phyloP scores from a whole-genome alignment of 2,329 filamentous ascomycete species.

The Blastomyces emzantsi region DNA sequence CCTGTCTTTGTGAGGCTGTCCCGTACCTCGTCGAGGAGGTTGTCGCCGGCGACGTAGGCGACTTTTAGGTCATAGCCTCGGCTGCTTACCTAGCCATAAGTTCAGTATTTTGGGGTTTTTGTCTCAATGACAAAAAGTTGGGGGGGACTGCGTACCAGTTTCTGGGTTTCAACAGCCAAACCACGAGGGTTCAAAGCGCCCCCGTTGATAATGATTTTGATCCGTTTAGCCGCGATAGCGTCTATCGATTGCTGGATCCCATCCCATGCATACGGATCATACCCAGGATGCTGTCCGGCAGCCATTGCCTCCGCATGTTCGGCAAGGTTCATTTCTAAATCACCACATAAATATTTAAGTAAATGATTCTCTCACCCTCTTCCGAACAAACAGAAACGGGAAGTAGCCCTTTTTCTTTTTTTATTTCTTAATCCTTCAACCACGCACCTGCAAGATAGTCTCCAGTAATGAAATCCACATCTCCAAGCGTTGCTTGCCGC shows the following conservation, averaged over 20 bases:
- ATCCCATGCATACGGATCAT: constrained; percentile 36
- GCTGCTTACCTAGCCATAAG: constrained; percentile 23
- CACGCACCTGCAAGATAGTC: constrained; percentile 41
- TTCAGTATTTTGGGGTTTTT: background rate
- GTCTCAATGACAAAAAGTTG: background rate
- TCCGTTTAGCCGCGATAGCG: constrained; percentile 40
- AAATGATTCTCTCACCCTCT: background rate
- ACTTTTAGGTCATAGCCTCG: constrained; percentile 34
- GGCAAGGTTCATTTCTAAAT: constrained; percentile 38
- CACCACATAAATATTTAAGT: constrained; percentile 9
- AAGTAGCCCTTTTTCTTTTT: background rate
- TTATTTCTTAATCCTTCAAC: background rate
- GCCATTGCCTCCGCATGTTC: constrained; percentile 38
- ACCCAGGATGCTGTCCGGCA: constrained; percentile 36
- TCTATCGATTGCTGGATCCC: constrained; percentile 40
- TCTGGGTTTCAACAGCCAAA: constrained; percentile 39
- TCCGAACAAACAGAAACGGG: background rate
- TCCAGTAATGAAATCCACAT: constrained; percentile 46
- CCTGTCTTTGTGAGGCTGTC: constrained; percentile 26
- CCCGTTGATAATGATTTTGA: constrained; percentile 50
- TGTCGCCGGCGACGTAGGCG: constrained; percentile 40
- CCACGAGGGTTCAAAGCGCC: constrained; percentile 48
- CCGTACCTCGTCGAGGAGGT: constrained; percentile 32
- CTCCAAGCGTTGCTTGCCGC: constrained; percentile 29
- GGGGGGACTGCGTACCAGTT: constrained; percentile 26